Base-by-base conservation (phyloP, 805 yeast genomes). In the Candida andamanensis region DNA sequence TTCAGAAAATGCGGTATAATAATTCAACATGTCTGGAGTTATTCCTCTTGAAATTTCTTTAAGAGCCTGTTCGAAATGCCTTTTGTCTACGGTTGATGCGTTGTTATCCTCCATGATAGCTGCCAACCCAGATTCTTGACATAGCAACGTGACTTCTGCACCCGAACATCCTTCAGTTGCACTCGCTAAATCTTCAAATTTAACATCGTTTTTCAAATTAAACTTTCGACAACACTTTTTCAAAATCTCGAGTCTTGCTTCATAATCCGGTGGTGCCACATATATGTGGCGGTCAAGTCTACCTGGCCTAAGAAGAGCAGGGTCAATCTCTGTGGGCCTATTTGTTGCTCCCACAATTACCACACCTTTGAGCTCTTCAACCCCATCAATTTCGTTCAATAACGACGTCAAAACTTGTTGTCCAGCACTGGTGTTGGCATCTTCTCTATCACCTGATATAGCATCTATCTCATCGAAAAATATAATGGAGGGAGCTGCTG, bases 391-490 rank as follows among this genome's bases (percentile, higher is more conserved):
- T 56, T 92, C 99, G 50, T 90, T 92, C 46, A 92, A 69, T 44
- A 92, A 62, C 0, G 97, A 83, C 2, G 97, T 90, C 37, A 92
- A 63, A 1, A 92, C 97, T 46, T 94, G 82, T 40, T 78, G 85
- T 0, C 90, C 76, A 2, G 85, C 85, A 0, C 86, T 79, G 0
- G 78, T 61, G 7, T 67, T 67, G 4, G 69, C 72, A 15, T 69
- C 68, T 14, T 78, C 83, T 46, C 98, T 67, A 33, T 82, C 80
- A 0, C 84, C 76, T 4, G 95, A 79, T 23, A 92, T 62, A 0
- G 98, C 97, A 60, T 92, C 99, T 30, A 92, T 87, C 57, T 92
- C 99, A 65, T 90, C 98, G 51, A 90, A 89, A 52, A 90, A 90
- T 5, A 90, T 82, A 39, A 90, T 87, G 40, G 95, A 82, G 7